These are phyloP conservation scores for Clonostachys rhizophaga DNA, from an alignment of 2,329 filamentous ascomycete genomes.

Conservation along the genomic window DNA sequence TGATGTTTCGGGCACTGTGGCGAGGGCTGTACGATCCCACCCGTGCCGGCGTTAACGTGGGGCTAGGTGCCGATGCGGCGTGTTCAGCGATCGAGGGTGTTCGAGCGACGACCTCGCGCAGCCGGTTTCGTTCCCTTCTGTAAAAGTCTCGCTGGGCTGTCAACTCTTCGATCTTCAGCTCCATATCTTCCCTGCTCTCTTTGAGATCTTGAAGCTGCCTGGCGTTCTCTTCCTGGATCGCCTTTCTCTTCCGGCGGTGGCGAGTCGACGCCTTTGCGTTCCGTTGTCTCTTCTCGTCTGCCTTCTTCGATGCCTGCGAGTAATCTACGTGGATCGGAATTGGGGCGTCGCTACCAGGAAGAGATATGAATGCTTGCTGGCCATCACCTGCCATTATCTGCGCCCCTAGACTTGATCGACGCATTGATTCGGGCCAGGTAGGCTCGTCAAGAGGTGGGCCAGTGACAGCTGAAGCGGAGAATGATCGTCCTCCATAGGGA, in stretches of 20 bases:
- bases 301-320: constrained; percentile 75
- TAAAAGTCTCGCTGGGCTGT: constrained; percentile 70
- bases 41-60: constrained; percentile 28
- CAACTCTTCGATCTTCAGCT: constrained; percentile 43
- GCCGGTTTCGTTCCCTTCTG: constrained; percentile 65
- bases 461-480: constrained; percentile 1
- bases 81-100: constrained; percentile 51
- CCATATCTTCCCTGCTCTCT: constrained; percentile 61
- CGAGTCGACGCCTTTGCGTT: constrained; percentile 84
- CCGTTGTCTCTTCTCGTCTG: constrained; percentile 79
- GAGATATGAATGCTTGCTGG: constrained; percentile 29
- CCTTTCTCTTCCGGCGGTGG: constrained; percentile 77
- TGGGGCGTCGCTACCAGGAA: constrained; percentile 28
- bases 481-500: neutral
- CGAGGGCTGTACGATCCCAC: constrained; percentile 29
- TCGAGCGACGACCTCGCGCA: constrained; percentile 60
- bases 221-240: constrained; percentile 70
- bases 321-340: constrained; percentile 69
- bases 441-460: neutral
- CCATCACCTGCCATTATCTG: constrained; percentile 19
- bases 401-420: constrained; percentile 17
- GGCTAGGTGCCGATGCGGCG: constrained; percentile 48
- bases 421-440: constrained; percentile 23
- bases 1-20: constrained; percentile 13
- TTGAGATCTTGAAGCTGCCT: constrained; percentile 66